Evolutionary conservation across 2,329 filamentous ascomycete genomes (phyloP).

Genomic region (Fusarium citri): DNA sequence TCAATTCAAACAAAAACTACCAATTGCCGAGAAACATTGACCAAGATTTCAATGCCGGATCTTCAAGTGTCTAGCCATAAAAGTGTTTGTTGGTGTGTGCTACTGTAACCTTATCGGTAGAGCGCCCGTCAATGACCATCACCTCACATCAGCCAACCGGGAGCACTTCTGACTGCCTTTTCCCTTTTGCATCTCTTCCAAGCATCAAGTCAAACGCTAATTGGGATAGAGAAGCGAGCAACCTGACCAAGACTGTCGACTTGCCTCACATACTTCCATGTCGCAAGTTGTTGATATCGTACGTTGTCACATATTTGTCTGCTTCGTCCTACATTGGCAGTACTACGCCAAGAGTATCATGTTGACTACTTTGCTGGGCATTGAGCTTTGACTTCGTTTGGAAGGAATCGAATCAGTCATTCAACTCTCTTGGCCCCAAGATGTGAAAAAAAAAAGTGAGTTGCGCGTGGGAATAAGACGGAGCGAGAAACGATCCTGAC

Average conservation of each 20-base stretch:
- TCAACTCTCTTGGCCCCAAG: neutral
- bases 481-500: conserved; percentile 8
- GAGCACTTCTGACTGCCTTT: conserved; percentile 15
- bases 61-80: conserved; percentile 19
- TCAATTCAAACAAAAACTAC: neutral
- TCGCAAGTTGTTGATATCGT: conserved; percentile 12
- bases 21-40: conserved; percentile 4
- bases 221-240: conserved; percentile 35
- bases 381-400: conserved; percentile 15
- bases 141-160: conserved; percentile 20
- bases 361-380: conserved; percentile 27
- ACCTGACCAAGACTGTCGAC: conserved; percentile 25
- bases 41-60: conserved; percentile 7
- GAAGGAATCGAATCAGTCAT: neutral
- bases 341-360: conserved; percentile 33
- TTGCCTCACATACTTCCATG: conserved; percentile 6
- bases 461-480: neutral
- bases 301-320: conserved; percentile 28
- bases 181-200: conserved; percentile 9
- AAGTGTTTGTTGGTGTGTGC: conserved; percentile 18
- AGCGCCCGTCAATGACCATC: conserved; percentile 10
- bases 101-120: conserved; percentile 36
- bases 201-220: conserved; percentile 9
- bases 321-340: conserved; percentile 36
- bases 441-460: conserved; percentile 4